A percentile compares a stretch with the other conserved stretches of the same genome.
These are phyloP conservation scores for Myriangium duriaei DNA, from an alignment of 2,329 filamentous ascomycete species.

Conservation along the genomic window DNA sequence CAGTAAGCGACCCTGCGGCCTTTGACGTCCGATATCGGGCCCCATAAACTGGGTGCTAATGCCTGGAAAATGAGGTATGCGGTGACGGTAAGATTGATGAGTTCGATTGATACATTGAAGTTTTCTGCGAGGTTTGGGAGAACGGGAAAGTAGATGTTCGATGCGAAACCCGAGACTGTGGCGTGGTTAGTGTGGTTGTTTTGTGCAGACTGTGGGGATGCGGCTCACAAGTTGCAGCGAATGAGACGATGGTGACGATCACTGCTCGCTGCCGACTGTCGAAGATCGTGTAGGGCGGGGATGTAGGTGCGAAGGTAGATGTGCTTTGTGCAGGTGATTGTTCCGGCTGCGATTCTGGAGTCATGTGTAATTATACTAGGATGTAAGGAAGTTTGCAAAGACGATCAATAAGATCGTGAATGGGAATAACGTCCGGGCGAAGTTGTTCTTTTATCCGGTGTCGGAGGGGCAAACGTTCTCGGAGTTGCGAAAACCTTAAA, in stretches of 20 bases:
- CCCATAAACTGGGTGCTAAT: constrained; percentile 31
- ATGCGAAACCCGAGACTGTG: constrained; percentile 30
- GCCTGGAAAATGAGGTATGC: constrained; percentile 35
- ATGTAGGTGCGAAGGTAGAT: too few species aligned
- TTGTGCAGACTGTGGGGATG: background rate
- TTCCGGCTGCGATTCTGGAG: too few species aligned
- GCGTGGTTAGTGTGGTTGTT: too few species aligned
- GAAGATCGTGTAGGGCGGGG: constrained; percentile 40
- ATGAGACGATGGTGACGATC: constrained; percentile 35
- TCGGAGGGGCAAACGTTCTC: too few species aligned
- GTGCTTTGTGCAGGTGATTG: too few species aligned
- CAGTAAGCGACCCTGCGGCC: constrained; percentile 30
- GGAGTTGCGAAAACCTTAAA: too few species aligned
- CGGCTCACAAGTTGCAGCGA: constrained; percentile 20
- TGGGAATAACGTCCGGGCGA: too few species aligned
- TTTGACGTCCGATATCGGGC: constrained; percentile 27
- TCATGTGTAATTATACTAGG: too few species aligned
- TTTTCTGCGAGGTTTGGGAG: constrained; percentile 30
- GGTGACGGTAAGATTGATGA: constrained; percentile 33
- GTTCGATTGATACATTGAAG: constrained; percentile 24
- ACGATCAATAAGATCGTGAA: too few species aligned
- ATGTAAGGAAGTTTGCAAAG: too few species aligned
- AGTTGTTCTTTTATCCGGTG: background rate
- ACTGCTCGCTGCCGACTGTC: constrained; percentile 37
- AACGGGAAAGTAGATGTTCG: constrained; percentile 36